Evolutionary conservation across 2,329 filamentous ascomycete species (phyloP).

Genomic region (Chaetomium olivaceum): DNA sequence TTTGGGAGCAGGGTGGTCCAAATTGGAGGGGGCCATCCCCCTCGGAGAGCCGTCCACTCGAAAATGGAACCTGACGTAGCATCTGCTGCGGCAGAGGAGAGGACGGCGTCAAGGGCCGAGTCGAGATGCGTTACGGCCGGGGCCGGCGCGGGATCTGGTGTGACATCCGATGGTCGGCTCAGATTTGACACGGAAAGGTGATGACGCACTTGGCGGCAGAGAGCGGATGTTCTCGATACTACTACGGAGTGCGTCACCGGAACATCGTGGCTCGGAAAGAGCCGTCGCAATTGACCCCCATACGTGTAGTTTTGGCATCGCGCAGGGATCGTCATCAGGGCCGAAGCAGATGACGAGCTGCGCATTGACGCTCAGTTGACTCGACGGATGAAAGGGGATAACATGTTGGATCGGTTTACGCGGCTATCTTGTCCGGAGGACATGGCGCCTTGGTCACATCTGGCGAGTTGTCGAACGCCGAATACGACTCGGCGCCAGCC

Average conservation of each 20-base stretch:
- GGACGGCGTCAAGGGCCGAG: conserved; percentile 1
- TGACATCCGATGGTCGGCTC: not conserved
- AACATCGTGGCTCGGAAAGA: not conserved
- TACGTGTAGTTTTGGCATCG: not conserved
- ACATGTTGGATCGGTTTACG: not conserved
- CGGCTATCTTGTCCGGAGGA: not conserved
- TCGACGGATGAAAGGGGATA: not conserved
- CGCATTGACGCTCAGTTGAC: not conserved
- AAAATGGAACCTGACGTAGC: not conserved
- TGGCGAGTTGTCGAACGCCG: too few relatives aligned
- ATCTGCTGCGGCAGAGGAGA: not conserved
- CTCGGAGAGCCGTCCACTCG: not conserved
- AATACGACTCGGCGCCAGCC: not conserved
- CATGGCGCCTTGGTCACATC: not conserved
- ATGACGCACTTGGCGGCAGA: not conserved
- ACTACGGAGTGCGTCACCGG: not conserved
- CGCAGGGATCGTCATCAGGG: not conserved
- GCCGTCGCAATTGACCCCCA: not conserved
- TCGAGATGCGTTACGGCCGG: conserved; percentile 13
- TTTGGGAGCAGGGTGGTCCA: not conserved
- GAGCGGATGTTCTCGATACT: not conserved
- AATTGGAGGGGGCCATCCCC: not conserved
- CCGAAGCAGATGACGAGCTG: not conserved
- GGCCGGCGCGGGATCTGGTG: not conserved
- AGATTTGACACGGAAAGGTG: not conserved